A percentile compares a stretch with the other conserved stretches of the same genome.
Evolutionary conservation across 495 filamentous ascomycete species (phyloP).

Genomic region (Xylaria castorea): DNA sequence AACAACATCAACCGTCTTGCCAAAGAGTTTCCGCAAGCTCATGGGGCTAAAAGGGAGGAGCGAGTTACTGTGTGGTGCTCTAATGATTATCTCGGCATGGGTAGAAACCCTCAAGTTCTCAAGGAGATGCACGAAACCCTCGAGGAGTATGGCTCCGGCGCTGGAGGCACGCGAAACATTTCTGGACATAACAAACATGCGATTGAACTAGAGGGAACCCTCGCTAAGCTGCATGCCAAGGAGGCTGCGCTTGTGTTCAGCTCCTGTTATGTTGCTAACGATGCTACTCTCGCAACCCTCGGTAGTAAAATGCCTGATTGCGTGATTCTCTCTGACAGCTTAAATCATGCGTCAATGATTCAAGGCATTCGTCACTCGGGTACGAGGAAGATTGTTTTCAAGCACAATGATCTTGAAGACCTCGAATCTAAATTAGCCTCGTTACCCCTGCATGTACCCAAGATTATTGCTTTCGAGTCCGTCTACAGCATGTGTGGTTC

Average conservation of each 20-base stretch:
- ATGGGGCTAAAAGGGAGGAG: conserved; percentile 83
- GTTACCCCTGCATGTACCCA: conserved; percentile 81
- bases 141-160: conserved; percentile 93
- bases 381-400: conserved; percentile 96
- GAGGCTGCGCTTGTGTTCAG: conserved; percentile 92
- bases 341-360: conserved; percentile 99
- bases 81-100: conserved; percentile 99
- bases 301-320: conserved; percentile 96
- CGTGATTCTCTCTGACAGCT: conserved; percentile 91
- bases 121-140: conserved; percentile 93
- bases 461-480: conserved; percentile 98
- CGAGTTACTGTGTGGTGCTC: conserved; percentile 99
- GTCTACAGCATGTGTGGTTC: conserved; percentile 99
- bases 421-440: conserved; percentile 90
- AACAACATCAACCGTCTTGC: conserved; percentile 99
- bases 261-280: conserved; percentile 97
- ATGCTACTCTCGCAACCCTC: conserved; percentile 94
- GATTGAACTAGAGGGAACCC: conserved; percentile 77
- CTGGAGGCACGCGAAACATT: conserved; percentile 95
- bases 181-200: conserved; percentile 98
- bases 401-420: conserved; percentile 92
- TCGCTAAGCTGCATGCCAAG: conserved; percentile 90
- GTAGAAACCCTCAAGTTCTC: conserved; percentile 84
- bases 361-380: conserved; percentile 98
- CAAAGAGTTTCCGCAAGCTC: conserved; percentile 93